phyloP scores from a whole-genome alignment of 129 eudicot genomes.

The Lactuca sativa region DNA sequence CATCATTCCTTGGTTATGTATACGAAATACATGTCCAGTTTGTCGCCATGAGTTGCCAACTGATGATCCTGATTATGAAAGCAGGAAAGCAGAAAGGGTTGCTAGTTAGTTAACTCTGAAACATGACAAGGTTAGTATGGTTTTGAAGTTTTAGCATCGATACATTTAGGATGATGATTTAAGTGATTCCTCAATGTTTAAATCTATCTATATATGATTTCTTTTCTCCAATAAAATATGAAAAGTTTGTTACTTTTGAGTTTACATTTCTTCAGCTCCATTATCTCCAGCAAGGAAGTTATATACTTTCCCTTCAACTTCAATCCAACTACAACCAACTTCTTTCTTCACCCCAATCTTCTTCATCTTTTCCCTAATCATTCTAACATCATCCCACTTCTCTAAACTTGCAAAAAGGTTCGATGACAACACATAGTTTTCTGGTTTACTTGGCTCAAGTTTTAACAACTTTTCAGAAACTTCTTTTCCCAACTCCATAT shows the following conservation, averaged over 20 bases:
- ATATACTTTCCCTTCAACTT: slow-evolving; percentile 47
- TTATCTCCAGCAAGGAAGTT: slow-evolving; percentile 49
- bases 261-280: slow-evolving; percentile 13
- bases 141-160: slow-evolving; percentile 26
- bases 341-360: slow-evolving; percentile 41
- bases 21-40: slow-evolving; percentile 73
- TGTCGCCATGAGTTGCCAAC: slow-evolving; percentile 73
- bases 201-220: slow-evolving; percentile 18
- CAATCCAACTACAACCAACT: slow-evolving; percentile 66
- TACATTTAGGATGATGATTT: slow-evolving; percentile 18
- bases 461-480: slow-evolving; percentile 40
- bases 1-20: slow-evolving; percentile 65
- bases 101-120: slow-evolving; percentile 30
- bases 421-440: slow-evolving; percentile 49
- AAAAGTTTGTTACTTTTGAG: background rate
- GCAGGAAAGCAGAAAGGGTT: slow-evolving; percentile 41
- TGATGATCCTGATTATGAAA: slow-evolving; percentile 64
- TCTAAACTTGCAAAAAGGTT: slow-evolving; percentile 51
- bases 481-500: slow-evolving; percentile 45
- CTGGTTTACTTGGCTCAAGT: slow-evolving; percentile 52
- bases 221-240: background rate
- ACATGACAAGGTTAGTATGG: slow-evolving; percentile 24
- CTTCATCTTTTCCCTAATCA: slow-evolving; percentile 48
- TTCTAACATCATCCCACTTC: slow-evolving; percentile 61
- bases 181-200: slow-evolving; percentile 21